Evolutionary conservation across 2,329 filamentous ascomycete genomes (phyloP), one percentile per base, ranked within the genome.

Genomic region (Neonectria ditissima): DNA sequence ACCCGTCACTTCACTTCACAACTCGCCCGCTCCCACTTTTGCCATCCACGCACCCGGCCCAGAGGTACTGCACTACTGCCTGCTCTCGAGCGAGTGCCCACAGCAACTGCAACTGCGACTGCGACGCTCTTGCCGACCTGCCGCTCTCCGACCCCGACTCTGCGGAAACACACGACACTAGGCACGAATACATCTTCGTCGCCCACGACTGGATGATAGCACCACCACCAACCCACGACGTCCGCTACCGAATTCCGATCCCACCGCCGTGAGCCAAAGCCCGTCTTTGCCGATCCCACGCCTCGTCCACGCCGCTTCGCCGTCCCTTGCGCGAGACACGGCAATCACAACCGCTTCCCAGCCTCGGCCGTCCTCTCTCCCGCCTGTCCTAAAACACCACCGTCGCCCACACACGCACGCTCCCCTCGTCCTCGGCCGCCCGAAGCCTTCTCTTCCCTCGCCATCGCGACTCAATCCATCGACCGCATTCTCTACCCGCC

Each of bases 191-290:
- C n/a, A 30, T 20, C 55, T 63, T 37, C 37, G n/a, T 26, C 16
- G 16, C 7, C 37, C 45, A 45, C 5, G 24, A 37, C 52, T 55
- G 41, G 54, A 62, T 62, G 59, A 58, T 45, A 54, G 41, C 26
- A 58, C 43, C 55, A 45, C 53, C 24, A 48, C 58, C 50, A 53
- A 54, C 45, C 24, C 22, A 41, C 28, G 26, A 50, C 45, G 18
- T 53, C 24, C 28, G 58, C 60, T 63, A 55, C 60, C 60, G 60
- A 63, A 54, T 43, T 34, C 60, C 60, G 60, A 58, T 48, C 54
- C 34, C 60, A 24, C 59, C 37, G 26, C 55, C 48, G 16, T 20
- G n/a, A 20, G n/a, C 41, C 14, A 41, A 47, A 43, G 48, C 58
- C 22, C 34, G 45, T 26, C 7, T n/a, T 50, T 55, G 60, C 55